Conservation (phyloP, 345 rosid species). For the Psidium guajava region DNA sequence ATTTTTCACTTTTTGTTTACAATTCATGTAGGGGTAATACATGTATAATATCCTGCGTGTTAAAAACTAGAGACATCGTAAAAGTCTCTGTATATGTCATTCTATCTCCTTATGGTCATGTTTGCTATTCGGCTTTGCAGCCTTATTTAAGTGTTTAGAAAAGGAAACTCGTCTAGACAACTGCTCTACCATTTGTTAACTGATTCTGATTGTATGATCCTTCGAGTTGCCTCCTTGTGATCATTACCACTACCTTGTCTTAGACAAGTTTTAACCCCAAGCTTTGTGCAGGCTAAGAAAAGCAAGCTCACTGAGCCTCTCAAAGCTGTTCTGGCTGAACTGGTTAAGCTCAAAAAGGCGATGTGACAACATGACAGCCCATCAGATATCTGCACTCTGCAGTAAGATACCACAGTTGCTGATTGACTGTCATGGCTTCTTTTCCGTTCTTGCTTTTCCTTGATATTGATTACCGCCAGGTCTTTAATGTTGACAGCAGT, state of each 20-base stretch:
- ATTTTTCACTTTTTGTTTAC: background rate
- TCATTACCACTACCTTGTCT: background rate
- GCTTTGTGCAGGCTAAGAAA: conserved; percentile 30
- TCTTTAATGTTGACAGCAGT: background rate
- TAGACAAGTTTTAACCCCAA: background rate
- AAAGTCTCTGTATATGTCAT: background rate
- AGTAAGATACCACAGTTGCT: background rate
- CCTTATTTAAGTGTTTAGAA: background rate
- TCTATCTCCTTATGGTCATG: background rate
- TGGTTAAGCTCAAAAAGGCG: conserved; percentile 19
- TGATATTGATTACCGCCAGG: background rate
- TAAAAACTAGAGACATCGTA: background rate
- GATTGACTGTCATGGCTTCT: background rate
- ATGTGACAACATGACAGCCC: conserved; percentile 8
- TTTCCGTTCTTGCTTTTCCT: background rate
- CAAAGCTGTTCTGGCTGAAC: conserved; percentile 20
- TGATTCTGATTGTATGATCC: background rate
- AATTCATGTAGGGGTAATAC: background rate
- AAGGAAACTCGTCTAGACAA: background rate
- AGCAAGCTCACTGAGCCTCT: conserved; percentile 22
- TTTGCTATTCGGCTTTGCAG: background rate
- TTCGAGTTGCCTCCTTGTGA: background rate
- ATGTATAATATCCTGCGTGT: background rate
- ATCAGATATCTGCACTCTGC: background rate
- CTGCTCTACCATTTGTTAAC: background rate